Conservation (phyloP, 495 filamentous ascomycete species). For the Daldinia grandis region DNA sequence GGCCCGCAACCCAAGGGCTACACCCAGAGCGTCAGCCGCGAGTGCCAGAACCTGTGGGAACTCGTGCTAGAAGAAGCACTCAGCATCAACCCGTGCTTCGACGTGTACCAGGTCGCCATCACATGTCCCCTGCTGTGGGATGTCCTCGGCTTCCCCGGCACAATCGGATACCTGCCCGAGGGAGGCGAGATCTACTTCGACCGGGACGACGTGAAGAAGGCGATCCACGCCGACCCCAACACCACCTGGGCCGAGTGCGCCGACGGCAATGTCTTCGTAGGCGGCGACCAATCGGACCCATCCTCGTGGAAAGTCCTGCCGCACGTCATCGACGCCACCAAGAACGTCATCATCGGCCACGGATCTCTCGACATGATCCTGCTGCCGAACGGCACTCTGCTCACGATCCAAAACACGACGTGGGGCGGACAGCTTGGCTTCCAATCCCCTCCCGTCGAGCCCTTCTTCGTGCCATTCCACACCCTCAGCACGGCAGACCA, state of each 20-base stretch:
- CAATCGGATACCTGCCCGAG: conserved; percentile 57
- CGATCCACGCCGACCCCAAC: conserved; percentile 71
- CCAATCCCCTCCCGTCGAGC: conserved; percentile 61
- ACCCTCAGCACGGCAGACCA: conserved; percentile 36
- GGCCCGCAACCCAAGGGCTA: conserved; percentile 62
- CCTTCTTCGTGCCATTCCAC: conserved; percentile 75
- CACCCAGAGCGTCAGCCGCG: conserved; percentile 45
- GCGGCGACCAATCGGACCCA: conserved; percentile 59
- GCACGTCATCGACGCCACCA: conserved; percentile 73
- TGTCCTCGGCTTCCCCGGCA: conserved; percentile 76
- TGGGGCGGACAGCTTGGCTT: conserved; percentile 81
- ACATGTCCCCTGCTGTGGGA: conserved; percentile 80
- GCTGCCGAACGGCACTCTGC: conserved; percentile 72
- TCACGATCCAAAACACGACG: conserved; percentile 86
- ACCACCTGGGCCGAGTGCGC: conserved; percentile 70
- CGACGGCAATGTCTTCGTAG: conserved; percentile 64
- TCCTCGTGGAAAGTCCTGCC: conserved; percentile 68
- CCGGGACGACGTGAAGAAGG: conserved; percentile 74
- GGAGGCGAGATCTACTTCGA: conserved; percentile 78
- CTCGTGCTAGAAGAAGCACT: conserved; percentile 64
- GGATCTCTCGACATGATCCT: conserved; percentile 70
- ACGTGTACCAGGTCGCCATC: conserved; percentile 77
- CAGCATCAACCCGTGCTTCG: conserved; percentile 81
- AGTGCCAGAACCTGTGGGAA: conserved; percentile 57
- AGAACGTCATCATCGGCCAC: conserved; percentile 76